Percentiles rank a stretch among this genome's conserved stretches.
phyloP scores from a whole-genome alignment of 768 basidiomycete genomes.

The Tulasnella sp. region DNA sequence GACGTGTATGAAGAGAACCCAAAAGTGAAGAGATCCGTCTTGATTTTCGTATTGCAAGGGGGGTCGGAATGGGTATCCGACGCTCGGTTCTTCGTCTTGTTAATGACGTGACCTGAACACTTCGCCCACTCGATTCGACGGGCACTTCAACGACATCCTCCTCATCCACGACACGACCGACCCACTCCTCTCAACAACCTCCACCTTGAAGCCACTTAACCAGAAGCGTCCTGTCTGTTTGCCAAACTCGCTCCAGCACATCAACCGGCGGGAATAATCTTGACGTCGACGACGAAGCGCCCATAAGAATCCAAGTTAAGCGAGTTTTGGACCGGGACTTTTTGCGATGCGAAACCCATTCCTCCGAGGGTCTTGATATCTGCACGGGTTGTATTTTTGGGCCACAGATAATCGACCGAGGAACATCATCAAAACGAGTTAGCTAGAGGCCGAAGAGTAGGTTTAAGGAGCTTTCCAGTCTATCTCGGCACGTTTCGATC shows the following conservation, averaged over 20 bases:
- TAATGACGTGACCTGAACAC: not conserved
- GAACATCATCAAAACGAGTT: not conserved
- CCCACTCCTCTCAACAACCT: conserved; percentile 15
- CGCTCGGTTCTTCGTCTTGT: not conserved
- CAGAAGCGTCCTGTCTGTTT: conserved; percentile 26
- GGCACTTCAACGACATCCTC: not conserved
- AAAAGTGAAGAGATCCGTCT: no score
- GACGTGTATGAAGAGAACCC: no score
- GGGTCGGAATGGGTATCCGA: not conserved
- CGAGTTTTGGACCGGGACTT: conserved; percentile 21
- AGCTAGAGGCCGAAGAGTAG: not conserved
- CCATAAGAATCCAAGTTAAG: conserved; percentile 14
- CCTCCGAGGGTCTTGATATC: conserved; percentile 30
- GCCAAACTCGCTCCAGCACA: conserved; percentile 28
- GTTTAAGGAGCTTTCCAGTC: not conserved
- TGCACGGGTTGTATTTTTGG: conserved; percentile 14
- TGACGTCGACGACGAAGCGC: not conserved
- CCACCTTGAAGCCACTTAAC: conserved; percentile 19
- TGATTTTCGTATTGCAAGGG: no score
- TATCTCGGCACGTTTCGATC: no score
- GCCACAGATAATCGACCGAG: not conserved
- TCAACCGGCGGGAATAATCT: conserved; percentile 14
- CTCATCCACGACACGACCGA: not conserved
- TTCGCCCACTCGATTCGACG: not conserved
- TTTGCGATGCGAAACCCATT: conserved; percentile 31